Percentiles rank a stretch among this genome's conserved stretches.
phyloP scores from a whole-genome alignment of 2,329 filamentous ascomycete genomes.

The Anisogramma anomala region DNA sequence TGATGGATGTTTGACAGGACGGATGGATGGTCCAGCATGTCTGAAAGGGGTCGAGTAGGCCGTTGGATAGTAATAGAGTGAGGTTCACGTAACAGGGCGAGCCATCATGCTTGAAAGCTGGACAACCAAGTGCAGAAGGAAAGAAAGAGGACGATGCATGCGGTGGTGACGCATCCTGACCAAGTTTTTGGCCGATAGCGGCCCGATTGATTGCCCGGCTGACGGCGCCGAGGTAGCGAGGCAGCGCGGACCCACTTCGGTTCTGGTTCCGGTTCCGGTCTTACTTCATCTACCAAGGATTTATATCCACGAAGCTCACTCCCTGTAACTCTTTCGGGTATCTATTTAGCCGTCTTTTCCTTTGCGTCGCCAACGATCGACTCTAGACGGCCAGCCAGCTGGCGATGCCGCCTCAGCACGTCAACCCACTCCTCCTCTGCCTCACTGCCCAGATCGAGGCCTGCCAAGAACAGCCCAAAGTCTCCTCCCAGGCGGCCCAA shows the following conservation, averaged over 20 bases:
- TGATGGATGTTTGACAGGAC: not conserved
- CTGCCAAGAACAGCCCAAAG: conserved; percentile 78
- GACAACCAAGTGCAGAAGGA: too few species aligned
- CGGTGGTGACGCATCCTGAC: too few species aligned
- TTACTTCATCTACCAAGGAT: too few species aligned
- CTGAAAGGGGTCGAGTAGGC: not conserved
- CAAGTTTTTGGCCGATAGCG: too few species aligned
- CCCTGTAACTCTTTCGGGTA: not conserved
- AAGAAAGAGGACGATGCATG: too few species aligned
- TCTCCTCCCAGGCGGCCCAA: conserved; percentile 82
- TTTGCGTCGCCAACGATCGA: conserved; percentile 49
- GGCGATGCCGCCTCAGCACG: conserved; percentile 75
- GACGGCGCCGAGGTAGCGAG: too few species aligned
- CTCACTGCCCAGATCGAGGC: conserved; percentile 33
- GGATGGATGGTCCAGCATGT: conserved; percentile 8
- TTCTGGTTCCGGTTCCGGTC: too few species aligned
- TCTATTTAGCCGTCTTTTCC: conserved; percentile 16
- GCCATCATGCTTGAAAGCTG: conserved; percentile 1
- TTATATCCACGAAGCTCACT: too few species aligned
- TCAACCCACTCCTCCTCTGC: conserved; percentile 69
- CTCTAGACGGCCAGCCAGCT: conserved; percentile 70
- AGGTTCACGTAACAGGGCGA: conserved; percentile 1
- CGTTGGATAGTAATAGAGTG: not conserved
- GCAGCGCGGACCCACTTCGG: too few species aligned
- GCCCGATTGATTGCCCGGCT: too few species aligned